Base-by-base conservation (phyloP, 169 alveolate genomes). In the Eimeria necatrix region DNA sequence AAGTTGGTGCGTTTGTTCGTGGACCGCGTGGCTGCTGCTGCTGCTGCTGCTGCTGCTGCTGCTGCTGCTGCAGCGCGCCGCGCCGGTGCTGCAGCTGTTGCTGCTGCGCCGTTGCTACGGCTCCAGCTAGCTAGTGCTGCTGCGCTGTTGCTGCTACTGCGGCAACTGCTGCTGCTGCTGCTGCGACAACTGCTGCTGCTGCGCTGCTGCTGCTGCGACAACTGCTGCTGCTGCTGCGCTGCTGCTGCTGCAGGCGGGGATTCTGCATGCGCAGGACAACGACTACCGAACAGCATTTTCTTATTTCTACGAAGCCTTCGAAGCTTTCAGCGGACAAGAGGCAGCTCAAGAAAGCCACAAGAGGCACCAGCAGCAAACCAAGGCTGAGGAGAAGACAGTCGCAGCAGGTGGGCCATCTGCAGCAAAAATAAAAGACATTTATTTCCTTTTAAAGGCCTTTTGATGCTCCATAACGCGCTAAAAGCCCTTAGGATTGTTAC, bases 281-380 rank as follows among this genome's bases (percentile, higher is more conserved):
- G 99, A 99, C 94, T 98, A 96, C 94, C 97, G 97, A 86, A 98
- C 99, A 24, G 98, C 99, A n/a, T 99, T 97, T 95, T 98, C 99
- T 41, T 99, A 99, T 96, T 98, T 99, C 97, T 98, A 97, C 95
- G 99, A 99, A 96, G 98, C 99, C 49, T 98, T 98, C 92, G 99
- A 99, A 95, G 99, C 99, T 52, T 98, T 96, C 94, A 97, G 96
- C 52, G 98, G 97, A 26, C 96, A 80, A 26, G 94, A 51, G 26
- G 83, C 73, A 86, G 96, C 92, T 98, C 99, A 32, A 93, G 97
- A 61, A 41, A 46, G 86, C 4, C 71, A 68, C 16, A 3, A 26
- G 85, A 46, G 32, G 0, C 94, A 95, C 59, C 73, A 96, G 1
- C 84, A 95, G 41, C n/a, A n/a, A n/a, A 96, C 96, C 94, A 83